Base-by-base conservation (phyloP, 257 asterid genomes). In the Leonotis leonurus region DNA sequence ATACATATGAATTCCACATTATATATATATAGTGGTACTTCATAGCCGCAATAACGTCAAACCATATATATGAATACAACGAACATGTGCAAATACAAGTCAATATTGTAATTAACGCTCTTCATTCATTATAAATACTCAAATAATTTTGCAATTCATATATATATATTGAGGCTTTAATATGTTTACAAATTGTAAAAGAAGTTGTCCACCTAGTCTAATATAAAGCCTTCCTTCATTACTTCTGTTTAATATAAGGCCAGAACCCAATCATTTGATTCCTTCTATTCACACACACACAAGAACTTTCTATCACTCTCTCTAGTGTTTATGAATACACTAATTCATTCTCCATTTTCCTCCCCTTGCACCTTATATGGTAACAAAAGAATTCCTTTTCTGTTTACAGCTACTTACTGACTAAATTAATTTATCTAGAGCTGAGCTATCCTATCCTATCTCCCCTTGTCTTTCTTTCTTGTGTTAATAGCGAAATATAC, bases 181-280 rank as follows among this genome's bases (percentile, higher is more conserved):
- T n/a, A n/a, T n/a, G n/a, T n/a, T n/a, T n/a, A n/a, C n/a, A n/a
- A n/a, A n/a, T n/a, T n/a, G n/a, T n/a, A n/a, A n/a, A n/a, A n/a
- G n/a, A n/a, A n/a, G n/a, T n/a, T n/a, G n/a, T n/a, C n/a, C n/a
- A n/a, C n/a, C n/a, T n/a, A n/a, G n/a, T n/a, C n/a, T n/a, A n/a
- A n/a, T n/a, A n/a, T n/a, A n/a, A n/a, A n/a, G n/a, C n/a, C n/a
- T n/a, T n/a, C n/a, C n/a, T n/a, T n/a, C n/a, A n/a, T n/a, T n/a
- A n/a, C n/a, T n/a, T n/a, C n/a, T n/a, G n/a, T n/a, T n/a, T 26
- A 40, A 67, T 37, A 20, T 62, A 62, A 36, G 70, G 75, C 64
- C 46, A 46, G 36, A 73, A 67, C n/a, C 74, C 74, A 73, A 74
- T 71, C 69, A 75, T 78, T n/a, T 74, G 68, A 43, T 21, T 49